Conservation (phyloP, 2,329 filamentous ascomycete genomes). For the Tolypocladium sp. region DNA sequence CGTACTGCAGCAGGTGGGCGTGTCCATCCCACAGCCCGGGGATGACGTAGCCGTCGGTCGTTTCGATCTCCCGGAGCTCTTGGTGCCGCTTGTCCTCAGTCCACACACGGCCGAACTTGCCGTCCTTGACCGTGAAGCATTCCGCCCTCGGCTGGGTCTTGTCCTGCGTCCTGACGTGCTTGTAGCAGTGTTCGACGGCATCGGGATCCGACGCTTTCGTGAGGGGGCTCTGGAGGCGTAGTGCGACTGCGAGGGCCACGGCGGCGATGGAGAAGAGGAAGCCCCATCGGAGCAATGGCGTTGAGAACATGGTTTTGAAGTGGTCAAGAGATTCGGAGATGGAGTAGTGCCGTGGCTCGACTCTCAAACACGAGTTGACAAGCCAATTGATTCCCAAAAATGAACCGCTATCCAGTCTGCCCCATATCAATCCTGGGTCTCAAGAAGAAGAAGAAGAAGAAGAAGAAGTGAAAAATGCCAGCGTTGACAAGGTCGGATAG, state of each 20-base stretch:
- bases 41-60: conserved; percentile 42
- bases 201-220: neutral
- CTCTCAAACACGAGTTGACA: neutral
- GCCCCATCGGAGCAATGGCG: conserved; percentile 17
- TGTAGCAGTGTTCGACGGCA: conserved; percentile 28
- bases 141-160: conserved; percentile 26
- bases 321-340: neutral
- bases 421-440: neutral
- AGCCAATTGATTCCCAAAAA: neutral
- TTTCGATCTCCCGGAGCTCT: conserved; percentile 8
- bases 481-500: neutral
- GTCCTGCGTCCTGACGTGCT: conserved; percentile 26
- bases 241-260: conserved; percentile 21
- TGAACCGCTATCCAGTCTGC: neutral
- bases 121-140: conserved; percentile 48
- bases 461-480: neutral
- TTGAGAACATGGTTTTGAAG: neutral
- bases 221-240: conserved; percentile 7
- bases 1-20: conserved; percentile 57
- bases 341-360: neutral
- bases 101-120: conserved; percentile 41
- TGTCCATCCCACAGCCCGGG: conserved; percentile 66
- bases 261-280: conserved; percentile 18
- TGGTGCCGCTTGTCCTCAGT: conserved; percentile 17
- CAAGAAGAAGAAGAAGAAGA: neutral